phyloP scores from a whole-genome alignment of 257 asterid genomes.

The Verbascum thapsus region DNA sequence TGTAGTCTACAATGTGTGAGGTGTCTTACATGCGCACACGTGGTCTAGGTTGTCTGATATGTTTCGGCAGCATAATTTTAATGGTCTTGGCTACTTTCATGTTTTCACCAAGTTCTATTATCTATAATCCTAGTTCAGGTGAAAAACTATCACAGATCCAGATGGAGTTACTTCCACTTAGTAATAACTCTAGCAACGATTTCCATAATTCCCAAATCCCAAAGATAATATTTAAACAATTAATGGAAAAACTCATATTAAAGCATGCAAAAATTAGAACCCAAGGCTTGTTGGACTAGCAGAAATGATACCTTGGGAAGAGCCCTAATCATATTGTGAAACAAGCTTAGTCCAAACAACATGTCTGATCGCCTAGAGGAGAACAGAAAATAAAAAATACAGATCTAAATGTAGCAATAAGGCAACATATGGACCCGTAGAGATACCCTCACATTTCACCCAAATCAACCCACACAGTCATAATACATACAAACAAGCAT shows the following conservation, averaged over 20 bases:
- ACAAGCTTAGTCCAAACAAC: neutral
- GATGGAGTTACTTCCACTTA: conserved; percentile 20
- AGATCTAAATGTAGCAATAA: conserved; percentile 3
- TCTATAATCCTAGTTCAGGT: conserved; percentile 15
- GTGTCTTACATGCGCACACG: conserved; percentile 6
- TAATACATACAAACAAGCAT: conserved; percentile 1
- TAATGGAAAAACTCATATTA: conserved; percentile 9
- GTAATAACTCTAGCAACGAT: conserved; percentile 18
- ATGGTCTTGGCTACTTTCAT: conserved; percentile 14
- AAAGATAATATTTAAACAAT: conserved; percentile 10
- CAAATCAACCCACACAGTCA: conserved; percentile 13
- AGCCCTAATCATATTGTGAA: neutral
- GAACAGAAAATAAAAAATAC: neutral
- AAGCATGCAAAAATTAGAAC: conserved; percentile 14
- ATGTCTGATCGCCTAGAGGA: neutral
- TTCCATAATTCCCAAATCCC: neutral
- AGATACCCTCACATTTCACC: conserved; percentile 2
- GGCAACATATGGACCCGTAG: conserved; percentile 9
- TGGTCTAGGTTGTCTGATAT: conserved; percentile 11
- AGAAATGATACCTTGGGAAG: conserved; percentile 15
- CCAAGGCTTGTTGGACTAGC: conserved; percentile 1
- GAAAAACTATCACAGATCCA: conserved; percentile 12
- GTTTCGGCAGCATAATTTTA: conserved; percentile 17
- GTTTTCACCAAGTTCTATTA: conserved; percentile 15
- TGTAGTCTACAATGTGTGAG: conserved; percentile 16